Conservation (phyloP, 2,329 filamentous ascomycete genomes). For the Hymenoscyphus albidus region DNA sequence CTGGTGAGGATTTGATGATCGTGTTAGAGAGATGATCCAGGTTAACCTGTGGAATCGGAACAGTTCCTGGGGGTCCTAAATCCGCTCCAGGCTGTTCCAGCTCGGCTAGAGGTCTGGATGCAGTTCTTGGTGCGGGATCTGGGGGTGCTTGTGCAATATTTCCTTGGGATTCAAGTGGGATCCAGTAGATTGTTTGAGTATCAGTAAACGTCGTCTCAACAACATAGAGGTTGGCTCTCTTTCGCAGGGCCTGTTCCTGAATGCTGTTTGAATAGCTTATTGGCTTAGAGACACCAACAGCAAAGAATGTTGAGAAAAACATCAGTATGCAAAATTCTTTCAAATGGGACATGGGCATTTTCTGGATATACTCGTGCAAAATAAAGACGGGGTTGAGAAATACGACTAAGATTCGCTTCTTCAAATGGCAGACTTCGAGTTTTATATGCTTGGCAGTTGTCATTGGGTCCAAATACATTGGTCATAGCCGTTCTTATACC, state of each 20-base stretch:
- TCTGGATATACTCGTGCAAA: neutral
- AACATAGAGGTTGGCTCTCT: slow-evolving; percentile 10
- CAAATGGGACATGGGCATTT: neutral
- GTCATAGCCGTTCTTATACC: neutral
- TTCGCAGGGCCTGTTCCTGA: slow-evolving; percentile 8
- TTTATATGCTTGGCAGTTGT: neutral
- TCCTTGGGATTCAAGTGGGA: slow-evolving; percentile 17
- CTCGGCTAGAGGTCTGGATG: slow-evolving; percentile 7
- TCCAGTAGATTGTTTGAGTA: slow-evolving; percentile 19
- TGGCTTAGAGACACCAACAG: neutral
- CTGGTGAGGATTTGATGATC: neutral
- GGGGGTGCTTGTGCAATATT: slow-evolving; percentile 16
- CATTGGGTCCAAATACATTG: neutral
- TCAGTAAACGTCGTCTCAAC: slow-evolving; percentile 16
- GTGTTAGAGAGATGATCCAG: neutral
- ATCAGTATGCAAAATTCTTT: neutral
- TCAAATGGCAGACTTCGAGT: neutral
- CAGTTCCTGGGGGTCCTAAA: slow-evolving; percentile 17
- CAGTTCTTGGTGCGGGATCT: slow-evolving; percentile 2
- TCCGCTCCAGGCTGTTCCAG: slow-evolving; percentile 11
- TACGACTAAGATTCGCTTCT: neutral
- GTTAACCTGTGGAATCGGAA: slow-evolving; percentile 16
- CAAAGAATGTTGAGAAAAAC: neutral
- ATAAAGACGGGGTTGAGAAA: neutral
- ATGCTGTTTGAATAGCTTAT: neutral